These are phyloP conservation scores for Mycena galopus DNA, from an alignment of 768 basidiomycete species.

Conservation along the genomic window DNA sequence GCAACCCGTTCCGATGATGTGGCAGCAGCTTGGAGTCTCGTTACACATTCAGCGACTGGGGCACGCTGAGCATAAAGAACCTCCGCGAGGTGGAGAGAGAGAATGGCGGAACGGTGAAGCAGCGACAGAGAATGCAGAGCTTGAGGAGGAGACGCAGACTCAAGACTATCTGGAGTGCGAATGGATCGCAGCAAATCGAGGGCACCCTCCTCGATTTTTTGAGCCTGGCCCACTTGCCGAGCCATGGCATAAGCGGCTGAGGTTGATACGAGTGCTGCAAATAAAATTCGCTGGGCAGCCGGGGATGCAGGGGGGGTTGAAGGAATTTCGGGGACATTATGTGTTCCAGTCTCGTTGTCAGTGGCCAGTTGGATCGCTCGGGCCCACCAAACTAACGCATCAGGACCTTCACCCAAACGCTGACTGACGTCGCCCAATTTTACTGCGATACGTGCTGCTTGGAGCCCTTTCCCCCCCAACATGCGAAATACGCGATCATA, in stretches of 20 bases:
- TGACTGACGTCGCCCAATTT: constrained; percentile 78
- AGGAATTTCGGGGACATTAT: constrained; percentile 50
- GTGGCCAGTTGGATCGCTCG: constrained; percentile 64
- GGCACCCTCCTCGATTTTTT: constrained; percentile 65
- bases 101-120: constrained; percentile 79
- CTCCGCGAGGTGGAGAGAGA: constrained; percentile 81
- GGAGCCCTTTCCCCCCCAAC: constrained; percentile 52
- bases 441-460: constrained; percentile 68
- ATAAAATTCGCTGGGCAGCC: constrained; percentile 71
- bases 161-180: constrained; percentile 57
- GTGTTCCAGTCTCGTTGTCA: constrained; percentile 44
- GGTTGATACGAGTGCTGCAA: constrained; percentile 74
- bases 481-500: constrained; percentile 72
- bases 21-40: constrained; percentile 71
- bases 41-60: constrained; percentile 61
- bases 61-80: constrained; percentile 67
- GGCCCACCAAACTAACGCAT: constrained; percentile 79
- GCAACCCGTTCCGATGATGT: constrained; percentile 78
- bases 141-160: constrained; percentile 65
- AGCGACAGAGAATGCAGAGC: constrained; percentile 75
- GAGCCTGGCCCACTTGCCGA: constrained; percentile 67
- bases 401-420: constrained; percentile 63
- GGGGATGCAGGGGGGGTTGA: constrained; percentile 65
- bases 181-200: constrained; percentile 69
- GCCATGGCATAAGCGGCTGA: constrained; percentile 78